Percentiles rank a stretch among this genome's conserved stretches.
Evolutionary conservation across 164 flowering plant species (phyloP).

Genomic region (Protea cynaroides): DNA sequence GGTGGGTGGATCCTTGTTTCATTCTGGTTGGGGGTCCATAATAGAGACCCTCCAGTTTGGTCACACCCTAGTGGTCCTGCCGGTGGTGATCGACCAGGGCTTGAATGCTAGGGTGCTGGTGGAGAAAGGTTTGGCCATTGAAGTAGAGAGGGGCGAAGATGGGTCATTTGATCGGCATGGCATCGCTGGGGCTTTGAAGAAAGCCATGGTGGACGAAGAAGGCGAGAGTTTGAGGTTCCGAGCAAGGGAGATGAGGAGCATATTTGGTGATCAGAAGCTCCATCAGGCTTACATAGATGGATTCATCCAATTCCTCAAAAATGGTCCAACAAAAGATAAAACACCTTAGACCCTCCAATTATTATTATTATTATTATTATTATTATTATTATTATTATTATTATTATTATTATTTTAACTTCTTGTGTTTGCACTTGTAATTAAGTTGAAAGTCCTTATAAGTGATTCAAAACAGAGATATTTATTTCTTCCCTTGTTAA

Average conservation of each 20-base stretch:
- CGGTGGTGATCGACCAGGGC: slow-evolving; percentile 18
- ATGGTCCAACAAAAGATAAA: no score
- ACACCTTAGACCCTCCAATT: no score
- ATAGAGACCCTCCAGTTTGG: slow-evolving; percentile 27
- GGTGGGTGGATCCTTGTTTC: slow-evolving; percentile 31
- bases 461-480: no score
- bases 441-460: no score
- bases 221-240: slow-evolving; percentile 12
- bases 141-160: slow-evolving; percentile 7
- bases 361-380: no score
- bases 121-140: slow-evolving; percentile 27
- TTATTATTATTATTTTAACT: no score
- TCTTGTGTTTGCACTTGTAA: no score
- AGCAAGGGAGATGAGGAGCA: slow-evolving; percentile 5
- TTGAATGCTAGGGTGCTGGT: slow-evolving; percentile 23
- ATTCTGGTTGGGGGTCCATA: slow-evolving; percentile 38
- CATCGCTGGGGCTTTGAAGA: slow-evolving; percentile 17
- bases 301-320: neutral
- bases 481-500: no score
- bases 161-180: slow-evolving; percentile 8
- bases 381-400: no score
- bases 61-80: slow-evolving; percentile 21
- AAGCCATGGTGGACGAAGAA: slow-evolving; percentile 18
- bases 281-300: slow-evolving; percentile 5
- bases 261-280: slow-evolving; percentile 11